Base-by-base conservation (phyloP, 139 green algal genomes). In the Chlorella sp. region DNA sequence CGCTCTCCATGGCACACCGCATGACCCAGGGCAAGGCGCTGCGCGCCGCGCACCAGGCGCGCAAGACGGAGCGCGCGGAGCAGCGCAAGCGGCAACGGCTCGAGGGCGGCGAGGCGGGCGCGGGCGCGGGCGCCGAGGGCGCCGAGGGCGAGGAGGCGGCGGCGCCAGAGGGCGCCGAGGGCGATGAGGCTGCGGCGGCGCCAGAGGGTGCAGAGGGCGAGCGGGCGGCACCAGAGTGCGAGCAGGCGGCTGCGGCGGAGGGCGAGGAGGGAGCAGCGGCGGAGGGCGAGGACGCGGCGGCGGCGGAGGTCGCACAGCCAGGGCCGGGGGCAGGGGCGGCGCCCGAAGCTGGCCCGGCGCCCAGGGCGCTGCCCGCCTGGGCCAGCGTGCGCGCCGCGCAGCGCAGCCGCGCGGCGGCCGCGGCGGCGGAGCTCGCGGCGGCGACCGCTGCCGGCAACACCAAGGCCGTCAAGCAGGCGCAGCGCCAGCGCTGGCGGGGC, bases 221-320 rank as follows among this genome's bases (percentile, higher is more conserved):
- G n/a, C 42, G 25, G 45, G 25, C 25, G 17, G 48, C 61, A 51
- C 31, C 17, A 36, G 61, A 55, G 38, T 45, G 35, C 36, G 43
- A 56, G 8, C 46, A 23, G 12, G 46, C 35, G 17, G 70, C 38
- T 74, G 73, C 58, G 23, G 77, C 27, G 55, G 83, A 9, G 74
- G 87, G n/a, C 5, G 25, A 36, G 50, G 43, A 9, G 43, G 40
- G n/a, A 29, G 48, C 42, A 42, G 65, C 35, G 35, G 51, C 40
- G 55, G 45, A 62, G 40, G 71, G 67, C 11, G 56, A 23, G 25
- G 73, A 11, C 73, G 89, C 41, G 65, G 78, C 62, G 83, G 84
- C 67, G 59, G 77, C 8, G 48, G 84, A 21, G 58, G 80, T 19
- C 51, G 86, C 14, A 15, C 42, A 27, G 58, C 55, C n/a, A 67